These are phyloP conservation scores for Cryptococcus sp. DNA, from an alignment of 1,284 basidiomycete genomes.

Conservation along the genomic window DNA sequence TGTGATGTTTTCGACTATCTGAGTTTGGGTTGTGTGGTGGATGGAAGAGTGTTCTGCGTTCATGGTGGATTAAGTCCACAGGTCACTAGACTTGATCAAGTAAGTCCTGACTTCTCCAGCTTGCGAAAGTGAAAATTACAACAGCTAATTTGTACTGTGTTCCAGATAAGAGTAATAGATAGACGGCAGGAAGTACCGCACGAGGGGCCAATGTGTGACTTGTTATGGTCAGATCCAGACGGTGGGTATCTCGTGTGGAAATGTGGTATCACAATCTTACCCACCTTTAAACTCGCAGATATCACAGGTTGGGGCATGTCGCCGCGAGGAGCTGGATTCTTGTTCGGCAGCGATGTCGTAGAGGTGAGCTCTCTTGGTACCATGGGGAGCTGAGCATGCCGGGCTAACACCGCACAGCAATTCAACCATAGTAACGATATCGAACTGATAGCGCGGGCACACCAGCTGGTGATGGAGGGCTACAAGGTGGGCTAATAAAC, in stretches of 20 bases:
- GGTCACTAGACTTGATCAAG: conserved; percentile 81
- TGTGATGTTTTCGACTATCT: conserved; percentile 99
- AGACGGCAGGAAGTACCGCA: conserved; percentile 99
- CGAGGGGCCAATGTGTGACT: conserved; percentile 97
- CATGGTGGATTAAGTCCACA: conserved; percentile 92
- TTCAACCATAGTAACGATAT: conserved; percentile 92
- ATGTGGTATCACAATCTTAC: background rate
- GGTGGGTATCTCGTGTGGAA: conserved; percentile 57
- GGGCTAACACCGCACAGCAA: conserved; percentile 29
- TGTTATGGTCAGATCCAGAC: conserved; percentile 98
- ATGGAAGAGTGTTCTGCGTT: conserved; percentile 88
- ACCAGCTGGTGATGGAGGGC: conserved; percentile 98
- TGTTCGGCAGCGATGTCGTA: conserved; percentile 92
- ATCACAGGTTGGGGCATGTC: conserved; percentile 93
- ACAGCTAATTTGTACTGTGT: conserved; percentile 20
- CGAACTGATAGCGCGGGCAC: conserved; percentile 92
- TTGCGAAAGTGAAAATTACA: background rate
- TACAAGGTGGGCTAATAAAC: conserved; percentile 68
- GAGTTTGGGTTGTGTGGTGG: conserved; percentile 89
- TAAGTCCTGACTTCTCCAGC: conserved; percentile 50
- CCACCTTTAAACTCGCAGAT: conserved; percentile 55
- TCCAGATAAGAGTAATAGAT: conserved; percentile 90
- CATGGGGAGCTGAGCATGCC: background rate
- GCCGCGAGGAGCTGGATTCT: conserved; percentile 92
- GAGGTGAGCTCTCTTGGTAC: conserved; percentile 51